Evolutionary conservation across 2,329 filamentous ascomycete species (phyloP).

Genomic region (Pyrenophora tritici-repentis): DNA sequence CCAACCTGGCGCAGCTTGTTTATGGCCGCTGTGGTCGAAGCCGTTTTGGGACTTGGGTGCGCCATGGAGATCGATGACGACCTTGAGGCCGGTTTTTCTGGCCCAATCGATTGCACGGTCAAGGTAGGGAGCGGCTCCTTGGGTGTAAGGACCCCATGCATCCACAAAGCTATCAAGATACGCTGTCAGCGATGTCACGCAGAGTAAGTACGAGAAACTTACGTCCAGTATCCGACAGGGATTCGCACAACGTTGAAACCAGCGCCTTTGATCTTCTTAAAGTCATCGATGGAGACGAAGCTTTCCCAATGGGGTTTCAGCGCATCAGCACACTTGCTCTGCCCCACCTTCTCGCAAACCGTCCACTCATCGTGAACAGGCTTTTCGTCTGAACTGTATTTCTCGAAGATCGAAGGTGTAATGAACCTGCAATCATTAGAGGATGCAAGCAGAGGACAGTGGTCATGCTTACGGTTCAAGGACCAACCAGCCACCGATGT

Average conservation of each 20-base stretch:
- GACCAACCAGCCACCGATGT: conserved; percentile 45
- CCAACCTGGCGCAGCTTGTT: conserved; percentile 51
- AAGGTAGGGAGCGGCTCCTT: conserved; percentile 59
- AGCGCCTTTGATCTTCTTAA: conserved; percentile 59
- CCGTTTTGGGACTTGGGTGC: conserved; percentile 61
- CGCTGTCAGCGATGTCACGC: background rate
- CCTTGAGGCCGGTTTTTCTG: conserved; percentile 56
- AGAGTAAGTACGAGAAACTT: conserved; percentile 14
- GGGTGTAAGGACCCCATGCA: conserved; percentile 54
- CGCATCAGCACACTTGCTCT: conserved; percentile 47
- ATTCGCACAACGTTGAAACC: conserved; percentile 66
- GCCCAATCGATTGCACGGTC: conserved; percentile 63
- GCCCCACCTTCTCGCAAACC: conserved; percentile 55
- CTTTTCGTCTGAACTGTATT: conserved; percentile 31
- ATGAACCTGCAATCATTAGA: conserved; percentile 51
- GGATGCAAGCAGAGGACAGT: background rate
- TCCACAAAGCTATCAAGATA: conserved; percentile 29
- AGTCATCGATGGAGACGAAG: conserved; percentile 57
- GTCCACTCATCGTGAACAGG: conserved; percentile 58
- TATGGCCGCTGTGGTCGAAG: conserved; percentile 65
- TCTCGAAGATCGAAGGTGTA: conserved; percentile 60
- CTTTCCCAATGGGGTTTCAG: conserved; percentile 58
- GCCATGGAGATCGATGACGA: conserved; percentile 64
- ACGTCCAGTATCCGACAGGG: conserved; percentile 65
- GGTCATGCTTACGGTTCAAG: conserved; percentile 33